Evolutionary conservation across 257 asterid genomes (phyloP), one percentile per base, ranked within the genome.

Genomic region (Plantago elongata): DNA sequence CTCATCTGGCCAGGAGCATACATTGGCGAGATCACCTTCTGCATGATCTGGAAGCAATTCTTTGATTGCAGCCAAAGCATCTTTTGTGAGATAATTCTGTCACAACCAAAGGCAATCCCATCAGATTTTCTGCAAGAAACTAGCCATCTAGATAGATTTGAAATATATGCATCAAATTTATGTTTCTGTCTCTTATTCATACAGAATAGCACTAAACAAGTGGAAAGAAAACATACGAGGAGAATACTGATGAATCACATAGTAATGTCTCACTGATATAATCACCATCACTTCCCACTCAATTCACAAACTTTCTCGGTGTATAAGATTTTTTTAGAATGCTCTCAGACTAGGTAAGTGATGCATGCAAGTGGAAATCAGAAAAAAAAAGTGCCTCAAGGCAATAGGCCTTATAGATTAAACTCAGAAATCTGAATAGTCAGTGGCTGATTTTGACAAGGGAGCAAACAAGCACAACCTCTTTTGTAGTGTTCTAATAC

Each of bases 1-100:
- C 67, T 84, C 67, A 65, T 92, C 99, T 0, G 99, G 56, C 99
- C 99, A 92, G 51, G 87, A 69, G 81, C 99, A 92, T 64, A 89
- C 89, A 69, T 76, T 47, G 44, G 99, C 86, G 69, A 92, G 89
- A 34, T 89, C 95, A 29, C 99, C 99, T 75, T 92, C 91, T 16
- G 99, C 97, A 11, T 22, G 48, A 63, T 72, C 93, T 45, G 99
- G 97, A 61, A 92, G 99, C 83, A 92, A 73, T 34, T 75, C 75
- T 72, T 80, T 82, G 54, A 89, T 81, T 40, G 85, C 81, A 59
- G 86, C 66, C 64, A 70, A 51, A 62, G 96, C 86, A 43, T 86
- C 88, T 71, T 76, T 84, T 6, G 84, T 80, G 52, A 92, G 95
- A 77, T 70, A 92, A 66, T 64, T 89, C 99, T 83, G 64, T 13